Evolutionary conservation across 805 yeast genomes (phyloP).

Genomic region (Cyberlindnera xishuangbannaensis): DNA sequence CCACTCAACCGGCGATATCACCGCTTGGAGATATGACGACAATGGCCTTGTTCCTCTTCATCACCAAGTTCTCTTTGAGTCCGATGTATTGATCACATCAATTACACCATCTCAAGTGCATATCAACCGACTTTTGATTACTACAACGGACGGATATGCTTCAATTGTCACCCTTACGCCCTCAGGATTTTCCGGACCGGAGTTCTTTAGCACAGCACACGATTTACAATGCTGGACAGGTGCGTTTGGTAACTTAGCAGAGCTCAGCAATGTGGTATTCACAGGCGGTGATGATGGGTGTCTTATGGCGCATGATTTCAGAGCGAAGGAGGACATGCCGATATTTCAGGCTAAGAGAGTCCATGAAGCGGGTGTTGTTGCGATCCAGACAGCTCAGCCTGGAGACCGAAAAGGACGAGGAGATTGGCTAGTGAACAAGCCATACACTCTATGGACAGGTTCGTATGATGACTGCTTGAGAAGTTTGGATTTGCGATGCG

Average conservation of each 20-base stretch:
- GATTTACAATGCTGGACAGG: conserved; percentile 87
- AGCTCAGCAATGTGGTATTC: conserved; percentile 52
- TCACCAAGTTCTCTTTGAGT: conserved; percentile 43
- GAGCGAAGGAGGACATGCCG: conserved; percentile 28
- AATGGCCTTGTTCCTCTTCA: conserved; percentile 15
- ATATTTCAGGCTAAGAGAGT: conserved; percentile 42
- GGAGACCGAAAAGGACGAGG: conserved; percentile 27
- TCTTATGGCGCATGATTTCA: conserved; percentile 67
- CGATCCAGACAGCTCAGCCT: conserved; percentile 55
- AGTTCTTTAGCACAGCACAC: conserved; percentile 37
- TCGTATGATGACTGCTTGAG: conserved; percentile 83
- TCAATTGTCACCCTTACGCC: conserved; percentile 33
- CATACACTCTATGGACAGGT: conserved; percentile 71
- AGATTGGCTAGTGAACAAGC: conserved; percentile 38
- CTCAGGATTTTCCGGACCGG: conserved; percentile 23
- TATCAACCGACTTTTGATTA: conserved; percentile 38
- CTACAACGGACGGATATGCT: conserved; percentile 65
- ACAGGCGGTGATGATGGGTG: conserved; percentile 90
- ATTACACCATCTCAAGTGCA: conserved; percentile 47
- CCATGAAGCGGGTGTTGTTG: conserved; percentile 89
- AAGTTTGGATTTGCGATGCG: conserved; percentile 59
- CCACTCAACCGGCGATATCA: conserved; percentile 76
- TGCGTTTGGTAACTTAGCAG: conserved; percentile 54
- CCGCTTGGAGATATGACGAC: conserved; percentile 49
- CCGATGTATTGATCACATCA: conserved; percentile 54